These are phyloP conservation scores for Leccinum sublutescens DNA, from an alignment of 768 basidiomycete genomes.

Conservation along the genomic window DNA sequence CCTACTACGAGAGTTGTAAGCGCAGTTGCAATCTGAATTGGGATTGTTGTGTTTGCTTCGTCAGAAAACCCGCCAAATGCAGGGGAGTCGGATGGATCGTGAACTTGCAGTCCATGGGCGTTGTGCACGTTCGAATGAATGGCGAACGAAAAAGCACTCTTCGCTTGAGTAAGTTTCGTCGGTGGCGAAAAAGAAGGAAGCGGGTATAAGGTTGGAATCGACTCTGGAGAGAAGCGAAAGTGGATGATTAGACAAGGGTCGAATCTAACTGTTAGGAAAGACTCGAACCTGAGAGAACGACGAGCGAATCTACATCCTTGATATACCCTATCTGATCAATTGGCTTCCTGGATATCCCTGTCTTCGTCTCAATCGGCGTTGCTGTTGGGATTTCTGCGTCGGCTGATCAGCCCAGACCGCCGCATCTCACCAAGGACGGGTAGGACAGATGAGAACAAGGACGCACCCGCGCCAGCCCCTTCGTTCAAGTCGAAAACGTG, in stretches of 20 bases:
- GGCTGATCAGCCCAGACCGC: slow-evolving; percentile 2
- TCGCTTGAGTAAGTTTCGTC: slow-evolving; percentile 71
- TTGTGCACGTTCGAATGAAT: slow-evolving; percentile 62
- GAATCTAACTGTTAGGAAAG: slow-evolving; percentile 11
- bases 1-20: slow-evolving; percentile 83
- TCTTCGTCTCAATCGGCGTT: slow-evolving; percentile 63
- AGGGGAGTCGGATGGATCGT: slow-evolving; percentile 12
- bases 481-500: slow-evolving; percentile 49
- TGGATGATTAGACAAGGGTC: background rate
- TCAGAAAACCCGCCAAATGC: slow-evolving; percentile 8
- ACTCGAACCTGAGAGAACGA: slow-evolving; percentile 72
- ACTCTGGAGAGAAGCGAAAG: slow-evolving; percentile 47
- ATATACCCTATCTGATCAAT: slow-evolving; percentile 90
- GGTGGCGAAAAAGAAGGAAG: slow-evolving; percentile 70
- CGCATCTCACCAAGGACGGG: slow-evolving; percentile 24
- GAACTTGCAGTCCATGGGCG: slow-evolving; percentile 27
- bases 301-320: slow-evolving; percentile 81
- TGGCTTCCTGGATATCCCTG: slow-evolving; percentile 57
- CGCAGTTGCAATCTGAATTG: slow-evolving; percentile 55
- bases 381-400: slow-evolving; percentile 4
- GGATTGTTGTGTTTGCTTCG: slow-evolving; percentile 15
- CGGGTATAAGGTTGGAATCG: slow-evolving; percentile 69
- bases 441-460: slow-evolving; percentile 5
- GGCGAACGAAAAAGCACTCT: slow-evolving; percentile 81
- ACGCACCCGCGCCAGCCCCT: slow-evolving; percentile 39